Conservation (phyloP, 495 filamentous ascomycete genomes). For the Trichoderma gamsii region DNA sequence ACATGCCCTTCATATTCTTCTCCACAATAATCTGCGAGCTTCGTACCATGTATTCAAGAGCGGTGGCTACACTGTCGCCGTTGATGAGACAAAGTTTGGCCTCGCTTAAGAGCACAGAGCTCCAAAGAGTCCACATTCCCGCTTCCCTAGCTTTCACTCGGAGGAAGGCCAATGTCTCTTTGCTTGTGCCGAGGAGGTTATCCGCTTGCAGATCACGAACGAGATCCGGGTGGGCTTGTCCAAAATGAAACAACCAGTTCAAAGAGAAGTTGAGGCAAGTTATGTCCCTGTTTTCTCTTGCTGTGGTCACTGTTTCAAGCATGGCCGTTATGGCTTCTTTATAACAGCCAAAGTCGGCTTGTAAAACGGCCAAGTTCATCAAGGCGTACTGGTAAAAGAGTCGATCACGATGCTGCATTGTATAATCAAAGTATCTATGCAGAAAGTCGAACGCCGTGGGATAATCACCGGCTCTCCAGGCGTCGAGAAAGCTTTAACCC, state of each 20-base stretch:
- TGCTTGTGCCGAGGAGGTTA: constrained; percentile 69
- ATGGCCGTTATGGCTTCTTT: constrained; percentile 87
- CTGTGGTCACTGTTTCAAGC: constrained; percentile 85
- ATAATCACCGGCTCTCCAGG: constrained; percentile 88
- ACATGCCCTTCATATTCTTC: constrained; percentile 63
- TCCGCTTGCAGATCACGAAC: constrained; percentile 63
- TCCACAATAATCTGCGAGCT: constrained; percentile 76
- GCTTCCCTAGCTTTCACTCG: constrained; percentile 84
- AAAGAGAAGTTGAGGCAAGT: constrained; percentile 90
- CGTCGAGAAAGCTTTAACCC: constrained; percentile 67
- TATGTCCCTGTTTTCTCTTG: constrained; percentile 86
- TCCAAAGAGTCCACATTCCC: constrained; percentile 81
- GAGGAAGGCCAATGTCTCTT: constrained; percentile 75
- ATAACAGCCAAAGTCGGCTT: constrained; percentile 92
- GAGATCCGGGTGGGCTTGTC: constrained; percentile 72
- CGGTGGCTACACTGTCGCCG: constrained; percentile 73
- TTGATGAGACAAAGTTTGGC: constrained; percentile 67
- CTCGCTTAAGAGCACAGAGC: constrained; percentile 79
- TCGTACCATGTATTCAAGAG: constrained; percentile 72
- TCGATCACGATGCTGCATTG: constrained; percentile 78
- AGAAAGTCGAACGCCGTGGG: constrained; percentile 82
- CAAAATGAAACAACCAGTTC: constrained; percentile 96
- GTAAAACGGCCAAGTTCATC: constrained; percentile 87
- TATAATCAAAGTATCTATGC: constrained; percentile 96
- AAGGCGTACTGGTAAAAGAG: constrained; percentile 92